Percentiles rank a stretch among this genome's conserved stretches.
Evolutionary conservation across 148 eudicot species (phyloP).

Genomic region (Fallopia convolvulus): DNA sequence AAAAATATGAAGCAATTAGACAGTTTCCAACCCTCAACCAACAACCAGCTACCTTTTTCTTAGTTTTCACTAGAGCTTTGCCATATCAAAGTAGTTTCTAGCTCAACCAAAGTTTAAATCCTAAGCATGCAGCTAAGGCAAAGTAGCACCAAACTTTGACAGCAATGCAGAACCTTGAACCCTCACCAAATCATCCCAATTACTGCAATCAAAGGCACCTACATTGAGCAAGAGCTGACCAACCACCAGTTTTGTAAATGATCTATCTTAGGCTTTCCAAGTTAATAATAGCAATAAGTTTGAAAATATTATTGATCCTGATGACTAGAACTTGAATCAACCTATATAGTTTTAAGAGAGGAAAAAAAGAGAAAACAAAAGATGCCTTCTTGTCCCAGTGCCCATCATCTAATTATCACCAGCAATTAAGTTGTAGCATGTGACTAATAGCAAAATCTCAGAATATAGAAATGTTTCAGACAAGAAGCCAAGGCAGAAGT

Average conservation of each 20-base stretch:
- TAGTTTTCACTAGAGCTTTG: background rate
- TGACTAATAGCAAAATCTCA: background rate
- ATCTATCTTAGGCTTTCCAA: background rate
- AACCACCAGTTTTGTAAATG: background rate
- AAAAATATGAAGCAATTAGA: background rate
- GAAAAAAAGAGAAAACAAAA: background rate
- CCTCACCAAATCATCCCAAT: background rate
- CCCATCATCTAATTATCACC: background rate
- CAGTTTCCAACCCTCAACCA: background rate
- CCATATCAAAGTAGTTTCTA: background rate
- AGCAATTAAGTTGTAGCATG: background rate
- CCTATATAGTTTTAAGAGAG: background rate
- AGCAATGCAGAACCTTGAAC: background rate
- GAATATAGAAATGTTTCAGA: background rate
- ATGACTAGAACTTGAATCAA: background rate
- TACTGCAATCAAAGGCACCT: background rate
- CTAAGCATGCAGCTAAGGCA: background rate
- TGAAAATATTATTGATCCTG: background rate
- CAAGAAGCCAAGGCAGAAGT: background rate
- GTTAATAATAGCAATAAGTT: background rate
- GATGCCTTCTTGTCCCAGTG: background rate
- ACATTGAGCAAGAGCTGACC: background rate
- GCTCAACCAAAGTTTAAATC: background rate
- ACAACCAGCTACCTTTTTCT: background rate
- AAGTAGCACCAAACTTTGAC: conserved; percentile 1